Evolutionary conservation across 2,329 filamentous ascomycete genomes (phyloP).

Genomic region (Pseudogymnoascus sp.): DNA sequence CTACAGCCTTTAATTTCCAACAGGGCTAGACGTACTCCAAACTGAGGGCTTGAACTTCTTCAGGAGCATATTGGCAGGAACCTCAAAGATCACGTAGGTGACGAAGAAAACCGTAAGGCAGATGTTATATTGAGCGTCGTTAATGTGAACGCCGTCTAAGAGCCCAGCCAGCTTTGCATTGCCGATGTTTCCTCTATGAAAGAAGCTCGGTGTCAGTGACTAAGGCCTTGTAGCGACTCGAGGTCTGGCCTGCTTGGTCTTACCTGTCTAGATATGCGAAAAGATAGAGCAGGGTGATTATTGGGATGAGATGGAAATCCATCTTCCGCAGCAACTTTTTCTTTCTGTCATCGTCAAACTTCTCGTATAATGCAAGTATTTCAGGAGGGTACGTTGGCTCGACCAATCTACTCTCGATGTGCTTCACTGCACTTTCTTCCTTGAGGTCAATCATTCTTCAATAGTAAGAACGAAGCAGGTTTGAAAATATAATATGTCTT

Average conservation of each 20-base stretch:
- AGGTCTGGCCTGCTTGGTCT: not conserved
- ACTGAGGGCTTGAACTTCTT: conserved; percentile 43
- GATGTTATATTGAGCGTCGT: conserved; percentile 26
- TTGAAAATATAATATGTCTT: not conserved
- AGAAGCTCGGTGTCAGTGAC: conserved; percentile 12
- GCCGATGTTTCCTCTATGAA: conserved; percentile 26
- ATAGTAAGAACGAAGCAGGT: not conserved
- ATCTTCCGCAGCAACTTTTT: conserved; percentile 46
- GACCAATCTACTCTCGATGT: not conserved
- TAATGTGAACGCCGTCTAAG: conserved; percentile 26
- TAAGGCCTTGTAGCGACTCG: conserved; percentile 16
- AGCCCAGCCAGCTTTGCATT: conserved; percentile 26
- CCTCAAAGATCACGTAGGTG: conserved; percentile 30
- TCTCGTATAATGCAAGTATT: conserved; percentile 15
- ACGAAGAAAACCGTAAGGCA: conserved; percentile 27
- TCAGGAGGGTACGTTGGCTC: not conserved
- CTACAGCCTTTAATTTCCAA: conserved; percentile 45
- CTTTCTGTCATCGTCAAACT: conserved; percentile 34
- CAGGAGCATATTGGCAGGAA: conserved; percentile 48
- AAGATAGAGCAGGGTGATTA: conserved; percentile 51
- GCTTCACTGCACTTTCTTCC: not conserved
- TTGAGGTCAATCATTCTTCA: not conserved
- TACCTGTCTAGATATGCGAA: conserved; percentile 3
- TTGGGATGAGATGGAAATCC: conserved; percentile 49
- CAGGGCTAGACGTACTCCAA: conserved; percentile 40